Conservation (phyloP, 108 stramenopile species). For the Discostella stelligeroides region DNA sequence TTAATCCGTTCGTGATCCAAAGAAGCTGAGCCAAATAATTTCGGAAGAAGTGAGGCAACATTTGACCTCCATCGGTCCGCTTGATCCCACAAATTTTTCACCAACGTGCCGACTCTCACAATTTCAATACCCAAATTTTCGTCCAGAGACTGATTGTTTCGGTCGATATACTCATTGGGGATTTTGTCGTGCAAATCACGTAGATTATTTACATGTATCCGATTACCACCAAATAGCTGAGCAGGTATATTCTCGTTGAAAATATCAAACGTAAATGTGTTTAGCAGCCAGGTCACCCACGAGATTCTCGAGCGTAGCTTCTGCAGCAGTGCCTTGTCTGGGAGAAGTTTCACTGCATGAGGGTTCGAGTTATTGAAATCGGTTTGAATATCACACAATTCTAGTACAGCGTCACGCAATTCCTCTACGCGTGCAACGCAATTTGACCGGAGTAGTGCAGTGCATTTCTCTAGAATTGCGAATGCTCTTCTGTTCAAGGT, state of each 20-base stretch:
- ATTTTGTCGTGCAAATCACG: slow-evolving; percentile 17
- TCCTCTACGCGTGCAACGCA: slow-evolving; percentile 42
- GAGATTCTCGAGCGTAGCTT: slow-evolving; percentile 50
- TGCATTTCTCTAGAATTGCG: slow-evolving; percentile 31
- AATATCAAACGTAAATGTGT: slow-evolving; percentile 27
- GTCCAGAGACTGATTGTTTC: slow-evolving; percentile 39
- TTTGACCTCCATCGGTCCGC: slow-evolving; percentile 65
- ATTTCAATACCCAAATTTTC: slow-evolving; percentile 49
- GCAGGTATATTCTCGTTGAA: slow-evolving; percentile 12
- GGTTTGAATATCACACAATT: slow-evolving; percentile 46
- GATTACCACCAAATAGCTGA: not conserved
- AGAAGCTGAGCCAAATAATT: not conserved
- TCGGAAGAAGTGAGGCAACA: slow-evolving; percentile 40
- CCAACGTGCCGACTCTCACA: slow-evolving; percentile 49
- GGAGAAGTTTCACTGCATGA: slow-evolving; percentile 31
- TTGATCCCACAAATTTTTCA: slow-evolving; percentile 57
- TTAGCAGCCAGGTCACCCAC: slow-evolving; percentile 64
- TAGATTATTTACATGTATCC: slow-evolving; percentile 38
- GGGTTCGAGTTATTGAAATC: slow-evolving; percentile 38
- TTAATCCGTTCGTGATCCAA: not conserved
- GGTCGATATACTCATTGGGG: slow-evolving; percentile 17
- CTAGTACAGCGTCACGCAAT: slow-evolving; percentile 45
- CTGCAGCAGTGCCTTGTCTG: slow-evolving; percentile 30
- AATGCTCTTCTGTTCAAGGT: slow-evolving; percentile 33
- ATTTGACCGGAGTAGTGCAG: slow-evolving; percentile 46